phyloP scores from a whole-genome alignment of 352 stramenopile genomes.

The Globisporangium middletonii region DNA sequence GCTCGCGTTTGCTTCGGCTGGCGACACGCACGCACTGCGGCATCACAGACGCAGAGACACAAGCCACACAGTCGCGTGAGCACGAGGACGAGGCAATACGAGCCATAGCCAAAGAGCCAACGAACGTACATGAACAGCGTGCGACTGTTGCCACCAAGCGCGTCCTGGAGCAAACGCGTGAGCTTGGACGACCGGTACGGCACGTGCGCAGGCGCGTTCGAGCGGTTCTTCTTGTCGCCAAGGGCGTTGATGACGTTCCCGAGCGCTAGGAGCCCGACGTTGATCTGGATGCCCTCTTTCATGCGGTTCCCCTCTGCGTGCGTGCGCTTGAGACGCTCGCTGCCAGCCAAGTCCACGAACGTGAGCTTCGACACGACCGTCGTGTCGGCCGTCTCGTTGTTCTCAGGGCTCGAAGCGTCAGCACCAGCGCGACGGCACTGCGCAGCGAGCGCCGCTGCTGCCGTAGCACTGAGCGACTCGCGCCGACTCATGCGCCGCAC shows the following conservation, averaged over 20 bases:
- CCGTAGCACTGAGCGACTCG: conserved; percentile 14
- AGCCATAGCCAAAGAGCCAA: not conserved
- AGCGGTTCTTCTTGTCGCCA: conserved; percentile 53
- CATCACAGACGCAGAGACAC: not conserved
- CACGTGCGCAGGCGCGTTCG: conserved; percentile 50
- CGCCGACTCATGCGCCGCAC: conserved; percentile 38
- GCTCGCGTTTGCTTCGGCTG: conserved; percentile 52
- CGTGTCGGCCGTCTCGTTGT: conserved; percentile 16
- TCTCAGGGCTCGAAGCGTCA: not conserved
- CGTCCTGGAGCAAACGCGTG: conserved; percentile 77
- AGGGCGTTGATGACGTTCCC: conserved; percentile 88
- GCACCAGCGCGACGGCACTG: not conserved
- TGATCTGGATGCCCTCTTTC: conserved; percentile 89
- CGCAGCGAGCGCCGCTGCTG: not conserved
- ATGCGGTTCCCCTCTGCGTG: conserved; percentile 77
- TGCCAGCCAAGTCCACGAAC: conserved; percentile 84
- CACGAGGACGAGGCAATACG: not conserved
- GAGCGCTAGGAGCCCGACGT: conserved; percentile 74
- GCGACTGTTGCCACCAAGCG: conserved; percentile 82
- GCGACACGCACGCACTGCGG: conserved; percentile 75
- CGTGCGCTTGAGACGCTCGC: conserved; percentile 83
- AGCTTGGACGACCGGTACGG: conserved; percentile 82
- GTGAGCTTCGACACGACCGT: conserved; percentile 77
- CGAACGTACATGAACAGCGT: conserved; percentile 81
- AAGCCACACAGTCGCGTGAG: not conserved